Conservation (phyloP, 2,329 filamentous ascomycete species). For the Fusarium marasasianum region DNA sequence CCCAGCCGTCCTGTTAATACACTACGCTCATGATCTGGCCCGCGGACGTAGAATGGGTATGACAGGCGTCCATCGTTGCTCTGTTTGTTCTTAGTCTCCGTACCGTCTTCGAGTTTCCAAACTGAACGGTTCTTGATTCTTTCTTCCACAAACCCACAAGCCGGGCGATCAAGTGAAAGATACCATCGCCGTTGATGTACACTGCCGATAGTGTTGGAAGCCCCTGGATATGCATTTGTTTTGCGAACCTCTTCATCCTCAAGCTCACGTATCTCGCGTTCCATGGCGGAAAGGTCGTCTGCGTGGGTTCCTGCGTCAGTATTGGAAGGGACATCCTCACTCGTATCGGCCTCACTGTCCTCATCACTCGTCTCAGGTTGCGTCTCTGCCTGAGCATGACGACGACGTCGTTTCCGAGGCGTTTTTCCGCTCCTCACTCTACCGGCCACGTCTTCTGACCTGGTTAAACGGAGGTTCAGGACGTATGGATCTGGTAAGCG, state of each 20-base stretch:
- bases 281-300: constrained; percentile 47
- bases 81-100: not conserved
- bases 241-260: constrained; percentile 64
- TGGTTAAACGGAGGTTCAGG: constrained; percentile 63
- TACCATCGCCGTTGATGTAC: constrained; percentile 75
- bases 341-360: constrained; percentile 11
- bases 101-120: constrained; percentile 12
- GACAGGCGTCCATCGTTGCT: constrained; percentile 43
- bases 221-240: constrained; percentile 73
- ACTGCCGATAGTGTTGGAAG: constrained; percentile 71
- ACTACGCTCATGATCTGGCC: constrained; percentile 70
- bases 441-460: constrained; percentile 51
- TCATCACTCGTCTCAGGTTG: constrained; percentile 42
- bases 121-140: constrained; percentile 31
- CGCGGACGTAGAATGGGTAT: constrained; percentile 70
- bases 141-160: constrained; percentile 64
- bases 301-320: constrained; percentile 14
- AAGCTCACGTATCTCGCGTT: constrained; percentile 55
- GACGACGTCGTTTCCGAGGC: constrained; percentile 17
- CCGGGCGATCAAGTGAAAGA: constrained; percentile 67
- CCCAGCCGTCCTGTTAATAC: constrained; percentile 71
- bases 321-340: constrained; percentile 34
- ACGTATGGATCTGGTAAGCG: constrained; percentile 64
- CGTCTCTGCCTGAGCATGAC: not conserved
- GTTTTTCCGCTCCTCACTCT: constrained; percentile 36